Conservation (phyloP, 2,329 filamentous ascomycete species). For the Hyphodiscus sp. region DNA sequence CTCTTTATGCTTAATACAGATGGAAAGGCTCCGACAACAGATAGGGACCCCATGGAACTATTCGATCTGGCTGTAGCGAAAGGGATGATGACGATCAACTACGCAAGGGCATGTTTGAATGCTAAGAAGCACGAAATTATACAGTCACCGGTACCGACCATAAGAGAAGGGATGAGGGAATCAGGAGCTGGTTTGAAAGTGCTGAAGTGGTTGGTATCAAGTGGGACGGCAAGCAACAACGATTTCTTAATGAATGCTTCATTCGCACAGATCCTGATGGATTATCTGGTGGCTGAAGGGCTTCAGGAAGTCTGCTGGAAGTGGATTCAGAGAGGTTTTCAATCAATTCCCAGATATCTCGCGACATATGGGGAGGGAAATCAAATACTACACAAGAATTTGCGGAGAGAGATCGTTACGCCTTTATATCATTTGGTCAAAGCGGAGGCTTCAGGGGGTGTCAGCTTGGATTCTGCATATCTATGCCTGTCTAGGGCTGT, state of each 20-base stretch:
- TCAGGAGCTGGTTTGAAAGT: conserved; percentile 28
- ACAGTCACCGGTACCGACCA: conserved; percentile 10
- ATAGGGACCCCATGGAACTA: conserved; percentile 24
- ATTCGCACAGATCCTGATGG: conserved; percentile 21
- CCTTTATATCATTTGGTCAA: conserved; percentile 15
- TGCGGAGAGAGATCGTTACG: conserved; percentile 1
- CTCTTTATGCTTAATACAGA: conserved; percentile 31
- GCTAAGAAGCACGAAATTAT: conserved; percentile 18
- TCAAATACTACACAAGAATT: not conserved
- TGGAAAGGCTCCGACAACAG: not conserved
- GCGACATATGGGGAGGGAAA: not conserved
- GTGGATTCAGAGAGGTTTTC: conserved; percentile 22
- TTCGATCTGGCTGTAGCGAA: conserved; percentile 27
- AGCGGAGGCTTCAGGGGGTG: conserved; percentile 7
- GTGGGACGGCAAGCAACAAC: conserved; percentile 17
- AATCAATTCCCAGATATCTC: conserved; percentile 1
- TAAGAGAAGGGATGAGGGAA: conserved; percentile 22
- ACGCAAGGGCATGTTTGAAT: conserved; percentile 21
- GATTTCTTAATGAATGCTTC: conserved; percentile 19
- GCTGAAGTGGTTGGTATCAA: conserved; percentile 28
- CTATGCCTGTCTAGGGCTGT: conserved; percentile 13
- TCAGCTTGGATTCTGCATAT: conserved; percentile 16
- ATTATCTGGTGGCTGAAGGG: conserved; percentile 28
- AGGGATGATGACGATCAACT: conserved; percentile 26
- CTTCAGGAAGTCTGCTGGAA: conserved; percentile 24